Percentiles rank a stretch among this genome's conserved stretches.
Conservation (phyloP, 768 basidiomycete species). For the Russula lepida region DNA sequence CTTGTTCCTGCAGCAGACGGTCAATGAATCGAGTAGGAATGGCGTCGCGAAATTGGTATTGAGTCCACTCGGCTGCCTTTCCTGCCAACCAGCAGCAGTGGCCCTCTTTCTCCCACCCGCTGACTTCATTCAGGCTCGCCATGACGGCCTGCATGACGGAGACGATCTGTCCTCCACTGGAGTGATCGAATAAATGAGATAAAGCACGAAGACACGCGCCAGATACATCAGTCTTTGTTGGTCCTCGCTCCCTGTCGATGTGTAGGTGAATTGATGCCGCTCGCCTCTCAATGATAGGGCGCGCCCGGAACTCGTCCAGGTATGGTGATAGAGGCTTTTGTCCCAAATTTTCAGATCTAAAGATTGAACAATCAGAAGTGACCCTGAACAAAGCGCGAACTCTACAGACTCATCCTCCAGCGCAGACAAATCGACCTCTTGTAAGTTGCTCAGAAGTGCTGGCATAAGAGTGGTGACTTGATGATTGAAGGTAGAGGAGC, state of each 20-base stretch:
- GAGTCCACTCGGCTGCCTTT: constrained; percentile 76
- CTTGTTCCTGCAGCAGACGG: constrained; percentile 56
- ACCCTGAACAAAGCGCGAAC: background rate
- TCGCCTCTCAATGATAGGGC: constrained; percentile 70
- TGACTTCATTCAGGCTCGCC: constrained; percentile 51
- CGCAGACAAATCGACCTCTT: constrained; percentile 48
- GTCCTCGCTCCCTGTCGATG: constrained; percentile 81
- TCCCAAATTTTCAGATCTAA: constrained; percentile 53
- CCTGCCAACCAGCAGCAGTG: constrained; percentile 80
- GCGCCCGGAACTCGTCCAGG: constrained; percentile 73
- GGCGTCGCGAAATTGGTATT: constrained; percentile 88
- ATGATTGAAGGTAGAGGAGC: constrained; percentile 57
- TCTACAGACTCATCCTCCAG: constrained; percentile 62
- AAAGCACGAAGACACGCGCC: constrained; percentile 65
- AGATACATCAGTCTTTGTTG: constrained; percentile 62
- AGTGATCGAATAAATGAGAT: constrained; percentile 63
- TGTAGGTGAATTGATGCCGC: constrained; percentile 88
- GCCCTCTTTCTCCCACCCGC: constrained; percentile 57
- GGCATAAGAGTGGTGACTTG: constrained; percentile 66
- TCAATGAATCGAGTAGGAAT: constrained; percentile 83
- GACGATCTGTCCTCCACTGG: constrained; percentile 67
- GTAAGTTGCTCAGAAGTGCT: constrained; percentile 60
- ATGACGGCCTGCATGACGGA: constrained; percentile 65
- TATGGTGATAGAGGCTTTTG: constrained; percentile 69
- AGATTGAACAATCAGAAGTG: constrained; percentile 10